A percentile compares a stretch with the other conserved stretches of the same genome.
These are phyloP conservation scores for Psilocybe azurescens DNA, from an alignment of 768 basidiomycete species.

Conservation along the genomic window DNA sequence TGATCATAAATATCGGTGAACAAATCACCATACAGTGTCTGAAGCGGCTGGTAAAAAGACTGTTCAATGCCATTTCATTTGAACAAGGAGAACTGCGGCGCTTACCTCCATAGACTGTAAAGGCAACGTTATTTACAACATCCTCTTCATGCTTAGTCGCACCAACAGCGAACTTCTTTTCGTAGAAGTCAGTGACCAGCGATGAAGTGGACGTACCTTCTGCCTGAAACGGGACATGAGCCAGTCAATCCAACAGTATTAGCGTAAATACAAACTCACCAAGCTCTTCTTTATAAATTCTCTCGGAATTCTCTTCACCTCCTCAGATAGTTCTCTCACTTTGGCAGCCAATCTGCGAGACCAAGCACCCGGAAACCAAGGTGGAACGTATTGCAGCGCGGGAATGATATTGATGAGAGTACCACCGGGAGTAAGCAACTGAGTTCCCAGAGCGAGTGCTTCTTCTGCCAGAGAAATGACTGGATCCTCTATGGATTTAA, in stretches of 20 bases:
- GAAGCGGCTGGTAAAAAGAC: constrained; percentile 9
- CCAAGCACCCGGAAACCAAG: constrained; percentile 24
- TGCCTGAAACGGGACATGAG: not conserved
- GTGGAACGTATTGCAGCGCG: constrained; percentile 19
- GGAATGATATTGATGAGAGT: constrained; percentile 24
- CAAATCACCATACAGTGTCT: constrained; percentile 19
- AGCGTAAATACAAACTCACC: constrained; percentile 4
- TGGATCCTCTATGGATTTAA: constrained; percentile 18
- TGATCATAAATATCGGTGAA: not conserved
- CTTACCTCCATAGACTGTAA: constrained; percentile 20
- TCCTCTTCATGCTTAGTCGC: constrained; percentile 10
- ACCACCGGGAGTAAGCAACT: constrained; percentile 17
- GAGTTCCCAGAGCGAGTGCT: constrained; percentile 27
- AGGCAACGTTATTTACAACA: constrained; percentile 12
- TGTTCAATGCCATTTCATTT: not conserved
- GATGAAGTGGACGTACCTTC: constrained; percentile 14
- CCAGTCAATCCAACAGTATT: too few species aligned
- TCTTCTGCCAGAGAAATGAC: constrained; percentile 32
- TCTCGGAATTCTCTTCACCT: constrained; percentile 15
- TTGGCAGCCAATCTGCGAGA: constrained; percentile 2
- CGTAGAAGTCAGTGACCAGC: constrained; percentile 16
- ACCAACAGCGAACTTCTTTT: constrained; percentile 2
- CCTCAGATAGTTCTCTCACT: constrained; percentile 24
- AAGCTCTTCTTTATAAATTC: constrained; percentile 11
- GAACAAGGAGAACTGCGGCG: too few species aligned